phyloP scores from a whole-genome alignment of 1,139 yeast species.

The Scheffersomyces segobiensis region DNA sequence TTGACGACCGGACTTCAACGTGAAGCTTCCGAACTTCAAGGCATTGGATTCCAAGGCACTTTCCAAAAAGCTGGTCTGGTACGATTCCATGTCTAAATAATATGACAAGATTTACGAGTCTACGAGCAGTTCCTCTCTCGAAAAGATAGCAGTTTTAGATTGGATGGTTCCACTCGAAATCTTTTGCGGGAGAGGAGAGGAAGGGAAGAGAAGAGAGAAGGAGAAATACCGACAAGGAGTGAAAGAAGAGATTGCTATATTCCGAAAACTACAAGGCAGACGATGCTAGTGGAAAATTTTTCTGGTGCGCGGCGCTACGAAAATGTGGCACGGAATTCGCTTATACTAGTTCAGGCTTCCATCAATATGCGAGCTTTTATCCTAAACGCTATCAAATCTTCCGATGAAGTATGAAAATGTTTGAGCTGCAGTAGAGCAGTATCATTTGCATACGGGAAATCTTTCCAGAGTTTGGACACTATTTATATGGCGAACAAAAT shows the following conservation, averaged over 20 bases:
- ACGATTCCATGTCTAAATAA: constrained; percentile 24
- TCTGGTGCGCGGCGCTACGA: neutral
- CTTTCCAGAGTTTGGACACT: neutral
- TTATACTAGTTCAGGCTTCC: neutral
- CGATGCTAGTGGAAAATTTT: neutral
- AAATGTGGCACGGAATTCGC: neutral
- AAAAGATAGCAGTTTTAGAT: neutral
- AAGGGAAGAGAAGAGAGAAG: constrained; percentile 5
- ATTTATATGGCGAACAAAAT: neutral
- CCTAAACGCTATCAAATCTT: neutral
- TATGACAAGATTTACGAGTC: neutral
- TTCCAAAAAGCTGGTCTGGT: constrained; percentile 70
- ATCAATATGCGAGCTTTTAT: neutral
- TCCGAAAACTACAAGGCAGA: neutral
- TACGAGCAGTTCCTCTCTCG: neutral
- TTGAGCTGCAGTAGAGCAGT: neutral
- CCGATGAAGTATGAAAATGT: neutral
- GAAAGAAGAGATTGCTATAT: neutral
- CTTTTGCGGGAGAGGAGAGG: constrained; percentile 3
- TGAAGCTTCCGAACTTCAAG: constrained; percentile 81
- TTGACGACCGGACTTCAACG: constrained; percentile 85
- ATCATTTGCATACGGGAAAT: neutral
- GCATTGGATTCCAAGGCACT: constrained; percentile 81
- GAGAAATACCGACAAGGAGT: neutral
- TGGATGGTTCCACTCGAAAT: neutral